Conservation (phyloP, 331 rosid species). For the Malus hybrid region DNA sequence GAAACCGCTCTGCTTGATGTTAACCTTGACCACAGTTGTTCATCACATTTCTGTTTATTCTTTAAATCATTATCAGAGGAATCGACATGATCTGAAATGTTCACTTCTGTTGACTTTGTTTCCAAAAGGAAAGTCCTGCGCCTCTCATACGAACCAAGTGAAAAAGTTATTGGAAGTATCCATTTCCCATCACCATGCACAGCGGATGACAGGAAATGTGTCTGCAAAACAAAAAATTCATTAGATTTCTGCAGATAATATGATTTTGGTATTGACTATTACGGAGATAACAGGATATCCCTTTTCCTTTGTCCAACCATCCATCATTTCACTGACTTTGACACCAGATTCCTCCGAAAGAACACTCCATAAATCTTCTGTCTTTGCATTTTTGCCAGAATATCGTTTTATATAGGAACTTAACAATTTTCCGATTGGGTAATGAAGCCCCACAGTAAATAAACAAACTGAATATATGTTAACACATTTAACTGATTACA, state of each 20-base stretch:
- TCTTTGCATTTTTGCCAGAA: conserved; percentile 67
- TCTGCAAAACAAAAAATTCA: conserved; percentile 36
- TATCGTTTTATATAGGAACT: conserved; percentile 55
- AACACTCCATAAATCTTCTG: conserved; percentile 72
- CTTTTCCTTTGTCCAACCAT: conserved; percentile 65
- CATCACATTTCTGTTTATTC: conserved; percentile 7
- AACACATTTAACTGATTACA: not conserved
- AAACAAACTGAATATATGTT: not conserved
- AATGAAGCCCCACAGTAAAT: conserved; percentile 12
- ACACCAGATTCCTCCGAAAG: conserved; percentile 69
- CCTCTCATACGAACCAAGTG: conserved; percentile 50
- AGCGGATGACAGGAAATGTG: conserved; percentile 63
- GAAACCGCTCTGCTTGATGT: conserved; percentile 68
- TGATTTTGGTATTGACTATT: conserved; percentile 1
- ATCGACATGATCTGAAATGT: conserved; percentile 31
- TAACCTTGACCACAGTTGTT: conserved; percentile 58
- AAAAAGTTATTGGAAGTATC: conserved; percentile 65
- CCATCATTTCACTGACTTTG: conserved; percentile 60
- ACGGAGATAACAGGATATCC: conserved; percentile 79
- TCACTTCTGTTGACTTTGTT: conserved; percentile 30
- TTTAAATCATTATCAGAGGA: conserved; percentile 16
- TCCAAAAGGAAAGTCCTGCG: conserved; percentile 54
- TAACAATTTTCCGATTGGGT: conserved; percentile 40
- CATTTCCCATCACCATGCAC: conserved; percentile 56
- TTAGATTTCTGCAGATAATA: conserved; percentile 6